Evolutionary conservation across 108 stramenopile genomes (phyloP).

Genomic region (Fragilariopsis cylindrus): DNA sequence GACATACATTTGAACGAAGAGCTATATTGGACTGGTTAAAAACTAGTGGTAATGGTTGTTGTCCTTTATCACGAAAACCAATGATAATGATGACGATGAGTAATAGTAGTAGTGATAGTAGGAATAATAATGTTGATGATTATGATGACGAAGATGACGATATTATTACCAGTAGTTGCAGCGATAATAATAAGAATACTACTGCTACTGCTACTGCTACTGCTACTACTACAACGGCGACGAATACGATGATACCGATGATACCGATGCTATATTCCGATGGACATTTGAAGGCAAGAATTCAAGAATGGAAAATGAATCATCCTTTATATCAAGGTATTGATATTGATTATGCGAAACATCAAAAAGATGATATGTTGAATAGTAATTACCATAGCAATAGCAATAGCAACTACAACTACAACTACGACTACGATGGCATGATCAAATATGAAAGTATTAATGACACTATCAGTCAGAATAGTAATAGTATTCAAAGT

Average conservation of each 20-base stretch:
- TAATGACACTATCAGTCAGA: no score
- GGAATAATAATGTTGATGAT: constrained; percentile 21
- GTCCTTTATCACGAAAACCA: constrained; percentile 30
- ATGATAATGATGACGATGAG: constrained; percentile 21
- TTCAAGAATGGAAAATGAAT: constrained; percentile 22
- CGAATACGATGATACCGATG: neutral
- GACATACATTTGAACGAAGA: constrained; percentile 60
- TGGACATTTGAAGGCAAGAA: constrained; percentile 14
- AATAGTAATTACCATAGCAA: neutral
- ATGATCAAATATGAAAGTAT: neutral
- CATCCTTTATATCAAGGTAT: constrained; percentile 4
- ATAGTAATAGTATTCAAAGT: no score
- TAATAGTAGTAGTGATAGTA: neutral
- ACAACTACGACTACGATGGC: neutral
- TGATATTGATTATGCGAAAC: constrained; percentile 11
- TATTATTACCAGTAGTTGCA: neutral
- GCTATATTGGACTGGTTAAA: constrained; percentile 36
- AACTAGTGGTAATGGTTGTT: neutral
- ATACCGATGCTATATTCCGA: neutral
- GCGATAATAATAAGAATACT: constrained; percentile 14
- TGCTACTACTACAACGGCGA: neutral
- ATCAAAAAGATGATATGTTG: neutral
- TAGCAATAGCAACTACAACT: neutral
- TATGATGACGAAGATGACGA: constrained; percentile 30
- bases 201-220: neutral